phyloP scores from a whole-genome alignment of 2,329 filamentous ascomycete genomes.

The Calonectria leucothoes region DNA sequence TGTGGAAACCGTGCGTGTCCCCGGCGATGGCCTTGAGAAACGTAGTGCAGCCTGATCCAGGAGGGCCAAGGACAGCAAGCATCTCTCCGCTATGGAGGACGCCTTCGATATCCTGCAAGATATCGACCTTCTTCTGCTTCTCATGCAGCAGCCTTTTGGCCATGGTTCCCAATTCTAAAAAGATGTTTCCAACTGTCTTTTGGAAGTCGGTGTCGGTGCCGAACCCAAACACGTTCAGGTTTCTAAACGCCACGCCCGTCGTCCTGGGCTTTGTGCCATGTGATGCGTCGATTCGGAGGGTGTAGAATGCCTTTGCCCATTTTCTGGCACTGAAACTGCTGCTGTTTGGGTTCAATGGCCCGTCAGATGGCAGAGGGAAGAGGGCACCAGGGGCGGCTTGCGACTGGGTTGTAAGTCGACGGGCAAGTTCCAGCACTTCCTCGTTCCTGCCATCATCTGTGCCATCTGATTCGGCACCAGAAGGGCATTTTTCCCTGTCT shows the following conservation, averaged over 20 bases:
- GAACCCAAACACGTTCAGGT: slow-evolving; percentile 43
- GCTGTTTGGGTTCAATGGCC: slow-evolving; percentile 52
- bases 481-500: slow-evolving; percentile 30
- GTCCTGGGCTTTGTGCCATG: slow-evolving; percentile 43
- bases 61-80: slow-evolving; percentile 58
- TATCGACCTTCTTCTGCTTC: slow-evolving; percentile 23
- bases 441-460: slow-evolving; percentile 22
- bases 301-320: slow-evolving; percentile 55
- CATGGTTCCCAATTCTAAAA: slow-evolving; percentile 34
- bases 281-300: slow-evolving; percentile 35
- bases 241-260: slow-evolving; percentile 41
- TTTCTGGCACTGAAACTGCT: slow-evolving; percentile 54
- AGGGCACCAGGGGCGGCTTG: slow-evolving; percentile 39
- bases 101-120: slow-evolving; percentile 36
- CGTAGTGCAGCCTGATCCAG: slow-evolving; percentile 63
- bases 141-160: slow-evolving; percentile 26
- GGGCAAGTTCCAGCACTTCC: slow-evolving; percentile 44
- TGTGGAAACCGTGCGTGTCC: slow-evolving; percentile 54
- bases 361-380: slow-evolving; percentile 38
- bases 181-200: slow-evolving; percentile 43
- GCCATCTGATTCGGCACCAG: not conserved
- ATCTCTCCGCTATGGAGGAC: slow-evolving; percentile 34
- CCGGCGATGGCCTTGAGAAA: slow-evolving; percentile 65
- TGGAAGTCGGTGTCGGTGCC: slow-evolving; percentile 44
- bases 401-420: slow-evolving; percentile 41